Base-by-base conservation (phyloP, 106 monocot species). In the Allium sativum region DNA sequence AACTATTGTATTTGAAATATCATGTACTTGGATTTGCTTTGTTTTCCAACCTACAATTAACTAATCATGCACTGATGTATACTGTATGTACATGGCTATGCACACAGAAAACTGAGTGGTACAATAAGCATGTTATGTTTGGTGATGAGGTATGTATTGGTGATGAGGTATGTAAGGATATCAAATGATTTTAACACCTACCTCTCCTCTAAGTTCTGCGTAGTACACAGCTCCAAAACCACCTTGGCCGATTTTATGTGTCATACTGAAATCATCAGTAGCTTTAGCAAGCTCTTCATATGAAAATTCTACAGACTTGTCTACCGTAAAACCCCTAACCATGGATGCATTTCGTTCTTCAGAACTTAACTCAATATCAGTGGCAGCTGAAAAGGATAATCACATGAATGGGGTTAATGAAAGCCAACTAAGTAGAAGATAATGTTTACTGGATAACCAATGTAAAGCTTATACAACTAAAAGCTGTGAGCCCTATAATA, bases 181-280 rank as follows among this genome's bases (percentile, higher is more conserved):
- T 31, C 31, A 2, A 31, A 31, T 31, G 31, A 31, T 31, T 31
- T 31, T 31, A 31, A 31, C 31, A 62, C 83, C 15, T 43, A 93
- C 93, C 93, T 93, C 93, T 77, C 93, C 93, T 77, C 88, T 82
- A 53, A 93, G 77, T 51, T 88, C 85, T 22, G 93, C 93, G 85
- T 85, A 88, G 71, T 80, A 93, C 52, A 93, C 93, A 68, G 64
- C 72, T 51, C 93, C 93, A 78, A 82, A 93, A 48, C 93, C 93
- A 73, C 93, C 93, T 73, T 77, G 61, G 21, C 93, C 93, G 47
- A 93, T 93, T 77, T 85, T 85, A 68, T 85, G 75, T 16, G 76
- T 56, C 79, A 93, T 70, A 74, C 75, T 85, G 70, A 93, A 93
- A 58, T 78, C 73, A 80, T 88, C 12, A 10, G 93, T 93, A 53